These are phyloP conservation scores for Diacronema lutheri DNA, from an alignment of 78 protist species.

Conservation along the genomic window DNA sequence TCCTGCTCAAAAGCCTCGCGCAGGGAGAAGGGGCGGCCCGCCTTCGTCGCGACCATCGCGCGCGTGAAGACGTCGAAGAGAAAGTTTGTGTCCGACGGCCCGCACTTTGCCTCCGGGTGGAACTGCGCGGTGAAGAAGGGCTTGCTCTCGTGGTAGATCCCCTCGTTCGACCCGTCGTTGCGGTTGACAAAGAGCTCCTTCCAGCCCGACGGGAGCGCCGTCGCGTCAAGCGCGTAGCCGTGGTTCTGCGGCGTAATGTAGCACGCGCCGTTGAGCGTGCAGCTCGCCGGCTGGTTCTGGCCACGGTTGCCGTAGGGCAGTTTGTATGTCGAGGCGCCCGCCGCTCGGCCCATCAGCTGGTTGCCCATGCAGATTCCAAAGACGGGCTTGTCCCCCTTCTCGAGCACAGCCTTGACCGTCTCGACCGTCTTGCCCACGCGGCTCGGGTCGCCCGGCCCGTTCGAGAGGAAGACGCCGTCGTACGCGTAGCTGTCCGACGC, in stretches of 20 bases:
- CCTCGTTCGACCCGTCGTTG: slow-evolving; percentile 94
- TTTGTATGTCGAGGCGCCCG: slow-evolving; percentile 65
- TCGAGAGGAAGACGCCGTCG: slow-evolving; percentile 86
- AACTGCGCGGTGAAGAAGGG: slow-evolving; percentile 74
- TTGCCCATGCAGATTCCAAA: slow-evolving; percentile 94
- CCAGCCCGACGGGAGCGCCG: slow-evolving; percentile 82
- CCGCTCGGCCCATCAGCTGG: slow-evolving; percentile 84
- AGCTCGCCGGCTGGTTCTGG: slow-evolving; percentile 91
- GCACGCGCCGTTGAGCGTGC: slow-evolving; percentile 53
- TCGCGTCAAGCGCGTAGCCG: slow-evolving; percentile 55
- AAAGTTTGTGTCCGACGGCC: slow-evolving; percentile 90
- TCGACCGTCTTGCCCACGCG: slow-evolving; percentile 63
- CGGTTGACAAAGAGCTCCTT: slow-evolving; percentile 75
- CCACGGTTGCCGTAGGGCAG: slow-evolving; percentile 93
- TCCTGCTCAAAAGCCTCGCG: not conserved
- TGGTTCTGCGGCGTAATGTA: slow-evolving; percentile 89
- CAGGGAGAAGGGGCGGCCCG: not conserved
- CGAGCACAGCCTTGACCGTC: slow-evolving; percentile 59
- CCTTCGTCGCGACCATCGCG: not conserved
- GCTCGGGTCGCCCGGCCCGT: slow-evolving; percentile 96
- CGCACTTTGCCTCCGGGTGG: slow-evolving; percentile 67
- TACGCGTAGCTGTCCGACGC: slow-evolving; percentile 34
- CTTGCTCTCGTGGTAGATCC: slow-evolving; percentile 67
- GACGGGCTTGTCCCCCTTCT: slow-evolving; percentile 37
- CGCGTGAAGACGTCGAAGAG: slow-evolving; percentile 81